Evolutionary conservation across 2,329 filamentous ascomycete species (phyloP), one percentile per base, ranked within the genome.

Genomic region (Scytalidium lignicola): DNA sequence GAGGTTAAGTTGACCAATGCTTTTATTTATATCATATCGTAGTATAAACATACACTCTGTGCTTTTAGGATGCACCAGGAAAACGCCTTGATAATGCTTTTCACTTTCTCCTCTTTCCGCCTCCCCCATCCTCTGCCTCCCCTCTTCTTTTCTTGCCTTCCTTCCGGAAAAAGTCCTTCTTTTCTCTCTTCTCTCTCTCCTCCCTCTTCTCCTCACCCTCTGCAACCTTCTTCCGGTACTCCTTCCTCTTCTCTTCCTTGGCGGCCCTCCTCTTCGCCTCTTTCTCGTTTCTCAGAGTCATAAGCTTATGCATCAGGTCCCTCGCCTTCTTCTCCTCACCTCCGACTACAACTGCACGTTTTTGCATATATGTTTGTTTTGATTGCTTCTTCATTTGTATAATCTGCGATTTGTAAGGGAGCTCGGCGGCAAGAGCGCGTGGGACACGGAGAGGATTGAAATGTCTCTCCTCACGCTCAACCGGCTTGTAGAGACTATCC

Each of bases 381-480:
- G 81, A 83, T 72, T 91, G 89, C 52, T 86, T 83, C 70, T 86
- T 86, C 73, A 87, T 92, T 65, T 83, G 74, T 19, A 86, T 80
- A 62, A 96, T 91, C 67, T 99, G 93, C 12, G 87, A 91, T 66
- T 91, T 92, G 81, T 88, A 99, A 4, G 93, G 93, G 9, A 99
- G 80, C 5, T 89, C 82, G 13, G 90, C 85, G 45, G 90, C 90
- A 23, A 95, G 76, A 55, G 86, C 84, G 49, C 84, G 80, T 2
- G 89, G 89, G n/a, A 95, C 84, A 44, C 75, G 70, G 1, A 83
- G 70, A 22, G 78, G 78, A 69, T 93, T 92, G 75, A 93, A 93
- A 70, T 88, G 84, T 26, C 88, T 81, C 7, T 78, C 77, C 51
- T 75, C 71, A 28, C 83, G 81, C 70, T 84, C 82, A 37, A 87